A percentile compares a stretch with the other conserved stretches of the same genome.
Conservation (phyloP, 108 stramenopile genomes). For the Fragilaria crotonensis region DNA sequence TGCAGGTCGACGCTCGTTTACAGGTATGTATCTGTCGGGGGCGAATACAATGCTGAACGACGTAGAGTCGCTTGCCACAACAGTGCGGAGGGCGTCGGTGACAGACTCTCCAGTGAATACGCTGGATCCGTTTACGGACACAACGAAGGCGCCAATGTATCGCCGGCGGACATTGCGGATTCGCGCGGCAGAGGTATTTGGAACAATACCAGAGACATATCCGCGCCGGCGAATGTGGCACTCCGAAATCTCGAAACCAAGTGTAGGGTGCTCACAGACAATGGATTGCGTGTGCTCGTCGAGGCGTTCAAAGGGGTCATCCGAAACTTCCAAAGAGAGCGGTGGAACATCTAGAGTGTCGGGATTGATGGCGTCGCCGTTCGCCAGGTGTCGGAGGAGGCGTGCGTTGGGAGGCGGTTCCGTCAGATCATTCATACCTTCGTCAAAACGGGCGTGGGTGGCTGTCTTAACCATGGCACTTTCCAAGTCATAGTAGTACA, state of each 20-base stretch:
- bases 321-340: background rate
- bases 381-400: background rate
- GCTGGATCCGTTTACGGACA: too few relatives aligned
- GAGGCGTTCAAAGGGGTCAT: background rate
- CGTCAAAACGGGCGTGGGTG: conserved; percentile 34
- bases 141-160: too few relatives aligned
- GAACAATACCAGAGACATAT: background rate
- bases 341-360: background rate
- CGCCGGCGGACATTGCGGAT: background rate
- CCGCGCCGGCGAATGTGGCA: background rate
- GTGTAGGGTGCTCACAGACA: background rate
- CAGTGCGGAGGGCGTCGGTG: too few relatives aligned
- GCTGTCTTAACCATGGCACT: too few relatives aligned
- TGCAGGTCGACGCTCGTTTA: too few relatives aligned
- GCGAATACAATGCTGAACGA: too few relatives aligned
- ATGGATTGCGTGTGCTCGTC: background rate
- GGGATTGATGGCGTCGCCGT: background rate
- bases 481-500: too few relatives aligned
- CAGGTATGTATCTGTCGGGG: too few relatives aligned
- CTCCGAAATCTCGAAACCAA: background rate
- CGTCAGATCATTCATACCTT: conserved; percentile 33
- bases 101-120: too few relatives aligned
- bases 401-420: conserved; percentile 15
- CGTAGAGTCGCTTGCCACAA: too few relatives aligned
- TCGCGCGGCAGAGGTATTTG: background rate